phyloP scores from a whole-genome alignment of 2,329 filamentous ascomycete genomes.

The Fusarium sp. region DNA sequence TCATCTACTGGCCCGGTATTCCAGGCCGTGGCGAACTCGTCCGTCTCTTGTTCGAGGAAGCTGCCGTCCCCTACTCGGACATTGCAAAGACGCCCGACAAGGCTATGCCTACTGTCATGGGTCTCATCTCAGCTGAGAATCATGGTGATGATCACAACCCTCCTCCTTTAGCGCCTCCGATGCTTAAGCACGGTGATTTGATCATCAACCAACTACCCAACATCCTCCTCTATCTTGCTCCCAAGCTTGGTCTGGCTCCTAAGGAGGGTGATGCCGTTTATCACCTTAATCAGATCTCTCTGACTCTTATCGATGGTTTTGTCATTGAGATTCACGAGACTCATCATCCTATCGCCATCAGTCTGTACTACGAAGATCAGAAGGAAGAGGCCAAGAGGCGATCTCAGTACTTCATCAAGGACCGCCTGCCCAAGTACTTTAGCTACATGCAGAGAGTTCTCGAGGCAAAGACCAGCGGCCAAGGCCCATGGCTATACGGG shows the following conservation, averaged over 20 bases:
- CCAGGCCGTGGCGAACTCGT: conserved; percentile 81
- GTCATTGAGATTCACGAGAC: conserved; percentile 79
- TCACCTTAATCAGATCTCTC: conserved; percentile 69
- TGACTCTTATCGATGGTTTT: conserved; percentile 78
- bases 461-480: conserved; percentile 62
- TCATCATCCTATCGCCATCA: conserved; percentile 74
- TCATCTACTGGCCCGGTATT: conserved; percentile 77
- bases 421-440: conserved; percentile 77
- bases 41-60: conserved; percentile 78
- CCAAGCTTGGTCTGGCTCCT: conserved; percentile 65
- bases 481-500: conserved; percentile 74
- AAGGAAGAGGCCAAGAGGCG: conserved; percentile 71
- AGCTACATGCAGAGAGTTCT: conserved; percentile 76
- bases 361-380: conserved; percentile 79
- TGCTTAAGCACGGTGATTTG: conserved; percentile 71
- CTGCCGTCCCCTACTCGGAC: conserved; percentile 73
- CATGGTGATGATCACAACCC: conserved; percentile 67
- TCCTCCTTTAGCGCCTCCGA: conserved; percentile 73
- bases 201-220: conserved; percentile 76
- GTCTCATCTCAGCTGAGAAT: conserved; percentile 57
- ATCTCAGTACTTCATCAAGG: conserved; percentile 66
- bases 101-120: conserved; percentile 63
- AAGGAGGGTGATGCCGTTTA: conserved; percentile 58
- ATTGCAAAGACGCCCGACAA: conserved; percentile 51
- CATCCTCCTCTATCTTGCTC: conserved; percentile 77